Base-by-base conservation (phyloP, 768 basidiomycete species). In the Pleurotus ostreatus region DNA sequence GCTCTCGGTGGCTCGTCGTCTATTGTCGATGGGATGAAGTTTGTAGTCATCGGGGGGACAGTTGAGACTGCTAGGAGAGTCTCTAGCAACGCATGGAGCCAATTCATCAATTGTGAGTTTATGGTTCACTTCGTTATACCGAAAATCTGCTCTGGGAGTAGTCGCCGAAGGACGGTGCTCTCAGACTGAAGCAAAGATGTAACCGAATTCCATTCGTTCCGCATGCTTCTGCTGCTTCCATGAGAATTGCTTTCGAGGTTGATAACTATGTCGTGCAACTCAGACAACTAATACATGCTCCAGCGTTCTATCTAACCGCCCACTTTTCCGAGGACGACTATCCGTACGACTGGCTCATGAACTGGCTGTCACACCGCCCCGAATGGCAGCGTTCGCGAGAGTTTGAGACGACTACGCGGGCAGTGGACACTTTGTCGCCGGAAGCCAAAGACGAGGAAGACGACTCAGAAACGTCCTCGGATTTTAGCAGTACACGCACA, bases 311-410 rank as follows among this genome's bases (percentile, higher is more conserved):
- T 83, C 82, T 93, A 51, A 93, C 91, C 13, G 91, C 91, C 7
- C 88, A 92, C 70, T 93, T 93, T 75, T 88, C 84, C 61, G 91
- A 93, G 72, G 91, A 93, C 70, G 91, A 93, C 66, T 89, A 89
- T 60, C 91, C 90, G 3, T 93, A 92, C 62, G 90, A 93, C 71
- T 93, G 90, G 90, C 79, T 93, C 52, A 92, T 92, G 88, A 79
- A 92, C 30, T 93, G 90, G 90, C 82, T 93, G 48, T 89, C 89
- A 43, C 85, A 89, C 51, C 80, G 88, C 22, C 75, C 90, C 41
- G 90, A 92, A 70, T 92, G 90, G 90, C 90, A 92, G 65, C 86
- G 89, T 39, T 91, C 90, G 6, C 83, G 91, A 56, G 91, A 93
- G 70, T 92, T 93, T 59, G 91, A 93, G 72, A 92, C 90, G 0